phyloP scores from a whole-genome alignment of 306 rosid species.

The Carpinus viminea region DNA sequence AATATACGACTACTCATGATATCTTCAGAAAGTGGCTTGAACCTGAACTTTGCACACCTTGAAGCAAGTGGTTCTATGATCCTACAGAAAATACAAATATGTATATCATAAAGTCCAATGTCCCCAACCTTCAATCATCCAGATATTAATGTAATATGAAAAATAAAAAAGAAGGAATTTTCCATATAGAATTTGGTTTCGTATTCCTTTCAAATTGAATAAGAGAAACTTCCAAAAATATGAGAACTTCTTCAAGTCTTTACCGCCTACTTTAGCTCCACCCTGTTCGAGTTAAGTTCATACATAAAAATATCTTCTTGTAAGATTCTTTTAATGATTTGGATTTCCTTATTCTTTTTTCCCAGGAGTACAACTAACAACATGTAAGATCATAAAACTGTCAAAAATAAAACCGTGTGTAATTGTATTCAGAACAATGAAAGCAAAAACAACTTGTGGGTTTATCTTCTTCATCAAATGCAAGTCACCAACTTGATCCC shows the following conservation, averaged over 20 bases:
- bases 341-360: not conserved
- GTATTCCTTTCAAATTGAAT: not conserved
- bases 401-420: not conserved
- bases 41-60: slow-evolving; percentile 95
- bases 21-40: slow-evolving; percentile 91
- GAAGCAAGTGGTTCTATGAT: slow-evolving; percentile 98
- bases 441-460: not conserved
- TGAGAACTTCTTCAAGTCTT: not conserved
- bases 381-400: not conserved
- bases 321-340: not conserved
- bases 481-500: not conserved
- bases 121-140: slow-evolving; percentile 8
- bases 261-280: not conserved
- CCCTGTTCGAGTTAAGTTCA: not conserved
- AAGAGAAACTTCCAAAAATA: not conserved
- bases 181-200: slow-evolving; percentile 8
- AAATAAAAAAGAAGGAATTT: not conserved
- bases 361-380: not conserved
- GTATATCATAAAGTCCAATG: slow-evolving; percentile 13
- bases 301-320: not conserved
- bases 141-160: slow-evolving; percentile 2
- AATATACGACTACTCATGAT: slow-evolving; percentile 71
- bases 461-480: not conserved
- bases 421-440: not conserved
- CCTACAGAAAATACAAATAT: slow-evolving; percentile 46